phyloP scores from a whole-genome alignment of 1,139 yeast genomes.

The Pichia terricola region DNA sequence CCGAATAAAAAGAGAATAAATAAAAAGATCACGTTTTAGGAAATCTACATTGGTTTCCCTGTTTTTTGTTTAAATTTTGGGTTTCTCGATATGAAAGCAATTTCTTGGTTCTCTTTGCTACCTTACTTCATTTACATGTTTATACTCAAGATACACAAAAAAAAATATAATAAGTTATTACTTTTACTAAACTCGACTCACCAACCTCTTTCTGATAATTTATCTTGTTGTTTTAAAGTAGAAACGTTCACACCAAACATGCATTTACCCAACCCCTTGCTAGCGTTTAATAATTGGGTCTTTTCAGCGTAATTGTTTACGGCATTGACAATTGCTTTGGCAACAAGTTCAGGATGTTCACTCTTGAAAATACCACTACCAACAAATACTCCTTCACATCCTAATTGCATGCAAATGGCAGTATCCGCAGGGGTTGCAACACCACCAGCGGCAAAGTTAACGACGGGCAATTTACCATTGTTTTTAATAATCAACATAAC shows the following conservation, averaged over 20 bases:
- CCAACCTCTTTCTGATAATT: conserved; percentile 47
- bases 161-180: too few relatives aligned
- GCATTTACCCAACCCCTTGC: conserved; percentile 68
- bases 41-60: too few relatives aligned
- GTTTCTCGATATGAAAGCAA: too few relatives aligned
- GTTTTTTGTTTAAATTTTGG: too few relatives aligned
- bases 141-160: too few relatives aligned
- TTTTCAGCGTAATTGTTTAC: conserved; percentile 70
- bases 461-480: conserved; percentile 67
- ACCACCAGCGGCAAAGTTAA: conserved; percentile 87
- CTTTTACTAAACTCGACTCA: conserved; percentile 15
- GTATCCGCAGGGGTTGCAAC: conserved; percentile 89
- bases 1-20: too few relatives aligned
- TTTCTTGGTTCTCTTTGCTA: too few relatives aligned
- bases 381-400: conserved; percentile 87
- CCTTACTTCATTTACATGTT: too few relatives aligned
- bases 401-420: conserved; percentile 80
- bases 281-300: conserved; percentile 52
- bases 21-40: too few relatives aligned
- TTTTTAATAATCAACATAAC: conserved; percentile 42
- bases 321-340: conserved; percentile 73
- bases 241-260: conserved; percentile 62
- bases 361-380: conserved; percentile 87
- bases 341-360: conserved; percentile 64
- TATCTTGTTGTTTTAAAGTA: conserved; percentile 38